Evolutionary conservation across 495 filamentous ascomycete species (phyloP).

Genomic region (Copromyces sp.): DNA sequence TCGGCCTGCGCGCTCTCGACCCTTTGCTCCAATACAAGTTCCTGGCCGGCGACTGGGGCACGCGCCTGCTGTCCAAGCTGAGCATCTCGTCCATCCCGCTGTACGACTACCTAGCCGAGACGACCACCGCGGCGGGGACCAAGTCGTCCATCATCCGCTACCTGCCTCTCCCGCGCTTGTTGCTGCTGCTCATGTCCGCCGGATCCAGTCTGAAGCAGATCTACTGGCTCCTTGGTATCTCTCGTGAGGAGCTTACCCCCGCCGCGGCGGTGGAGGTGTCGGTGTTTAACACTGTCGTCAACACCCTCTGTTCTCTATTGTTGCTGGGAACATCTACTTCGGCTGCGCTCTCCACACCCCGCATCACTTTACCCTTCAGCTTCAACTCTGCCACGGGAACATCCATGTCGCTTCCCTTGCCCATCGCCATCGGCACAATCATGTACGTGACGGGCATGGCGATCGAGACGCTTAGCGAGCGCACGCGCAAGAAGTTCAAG

Average conservation of each 20-base stretch:
- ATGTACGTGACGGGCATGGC: conserved; percentile 39
- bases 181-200: conserved; percentile 40
- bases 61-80: conserved; percentile 13
- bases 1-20: conserved; percentile 47
- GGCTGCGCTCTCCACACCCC: conserved; percentile 15
- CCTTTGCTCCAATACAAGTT: conserved; percentile 48
- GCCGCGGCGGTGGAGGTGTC: conserved; percentile 23
- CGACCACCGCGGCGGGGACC: neutral
- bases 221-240: conserved; percentile 30
- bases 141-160: neutral
- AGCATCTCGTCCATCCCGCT: conserved; percentile 6
- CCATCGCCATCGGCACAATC: conserved; percentile 30
- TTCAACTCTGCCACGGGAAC: neutral
- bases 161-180: conserved; percentile 21
- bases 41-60: conserved; percentile 17
- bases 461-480: conserved; percentile 40
- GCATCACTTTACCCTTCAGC: conserved; percentile 2
- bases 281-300: conserved; percentile 38
- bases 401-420: conserved; percentile 8
- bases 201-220: conserved; percentile 43
- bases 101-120: conserved; percentile 5
- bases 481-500: conserved; percentile 47
- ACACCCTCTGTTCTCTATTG: conserved; percentile 36
- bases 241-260: conserved; percentile 34
- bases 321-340: conserved; percentile 33